A percentile compares a stretch with the other conserved stretches of the same genome.
These are phyloP conservation scores for Verticillium zaregamsianum DNA, from an alignment of 2,329 filamentous ascomycete genomes.

Conservation along the genomic window DNA sequence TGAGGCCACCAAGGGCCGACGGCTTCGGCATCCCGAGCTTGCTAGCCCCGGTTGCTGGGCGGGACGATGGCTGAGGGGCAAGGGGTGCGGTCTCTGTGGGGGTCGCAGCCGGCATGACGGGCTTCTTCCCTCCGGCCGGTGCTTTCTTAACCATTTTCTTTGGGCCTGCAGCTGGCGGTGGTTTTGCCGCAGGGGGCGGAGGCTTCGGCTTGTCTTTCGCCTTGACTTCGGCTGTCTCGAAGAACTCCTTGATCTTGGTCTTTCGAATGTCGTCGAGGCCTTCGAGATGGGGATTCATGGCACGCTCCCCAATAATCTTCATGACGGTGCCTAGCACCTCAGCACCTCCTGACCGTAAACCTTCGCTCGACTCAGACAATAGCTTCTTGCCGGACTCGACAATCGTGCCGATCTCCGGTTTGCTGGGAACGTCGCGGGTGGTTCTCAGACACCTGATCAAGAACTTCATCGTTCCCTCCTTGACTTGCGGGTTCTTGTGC, in stretches of 20 bases:
- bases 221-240: slow-evolving; percentile 54
- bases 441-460: slow-evolving; percentile 82
- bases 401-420: slow-evolving; percentile 77
- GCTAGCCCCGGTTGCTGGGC: slow-evolving; percentile 28
- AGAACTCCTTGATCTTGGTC: slow-evolving; percentile 91
- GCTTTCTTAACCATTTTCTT: slow-evolving; percentile 42
- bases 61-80: slow-evolving; percentile 54
- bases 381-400: slow-evolving; percentile 89
- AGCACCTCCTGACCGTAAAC: slow-evolving; percentile 80
- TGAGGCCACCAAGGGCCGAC: slow-evolving; percentile 50
- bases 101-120: slow-evolving; percentile 15
- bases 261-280: slow-evolving; percentile 94
- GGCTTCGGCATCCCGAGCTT: slow-evolving; percentile 55
- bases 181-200: slow-evolving; percentile 55
- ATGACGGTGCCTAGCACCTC: slow-evolving; percentile 91
- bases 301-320: slow-evolving; percentile 97
- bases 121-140: slow-evolving; percentile 37
- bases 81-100: slow-evolving; percentile 37
- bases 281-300: slow-evolving; percentile 89
- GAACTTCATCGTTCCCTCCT: slow-evolving; percentile 92
- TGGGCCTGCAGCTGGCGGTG: slow-evolving; percentile 29
- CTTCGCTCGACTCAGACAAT: slow-evolving; percentile 82
- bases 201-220: slow-evolving; percentile 74
- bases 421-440: slow-evolving; percentile 77
- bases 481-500: slow-evolving; percentile 97